Conservation (phyloP, 202 grass and related monocot genomes). For the Zizania palustris region DNA sequence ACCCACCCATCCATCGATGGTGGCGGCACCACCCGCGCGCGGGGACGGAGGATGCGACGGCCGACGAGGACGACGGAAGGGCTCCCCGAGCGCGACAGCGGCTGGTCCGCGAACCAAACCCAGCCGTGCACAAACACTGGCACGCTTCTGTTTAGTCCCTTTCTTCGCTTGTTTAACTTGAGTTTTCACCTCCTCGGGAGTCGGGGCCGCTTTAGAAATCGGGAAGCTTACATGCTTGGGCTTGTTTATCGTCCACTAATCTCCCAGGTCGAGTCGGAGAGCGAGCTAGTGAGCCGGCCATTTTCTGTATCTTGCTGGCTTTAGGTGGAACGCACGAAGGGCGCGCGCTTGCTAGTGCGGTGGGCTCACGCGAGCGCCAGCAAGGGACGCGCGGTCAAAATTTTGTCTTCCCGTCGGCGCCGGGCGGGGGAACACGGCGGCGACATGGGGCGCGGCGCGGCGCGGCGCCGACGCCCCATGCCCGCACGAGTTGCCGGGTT, state of each 20-base stretch:
- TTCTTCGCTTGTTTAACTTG: neutral
- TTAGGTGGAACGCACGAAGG: conserved; percentile 43
- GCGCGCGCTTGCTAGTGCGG: conserved; percentile 34
- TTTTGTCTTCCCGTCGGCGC: neutral
- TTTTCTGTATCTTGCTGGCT: neutral
- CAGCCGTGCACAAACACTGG: neutral
- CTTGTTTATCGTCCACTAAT: neutral
- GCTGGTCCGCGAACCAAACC: neutral
- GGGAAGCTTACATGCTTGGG: no score
- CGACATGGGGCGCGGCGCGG: neutral
- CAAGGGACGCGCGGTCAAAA: neutral
- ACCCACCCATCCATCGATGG: neutral
- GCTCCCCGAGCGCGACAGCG: neutral
- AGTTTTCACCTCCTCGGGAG: no score
- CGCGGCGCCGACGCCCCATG: conserved; percentile 10
- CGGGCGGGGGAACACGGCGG: neutral
- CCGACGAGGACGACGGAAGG: neutral
- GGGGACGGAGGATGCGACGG: conserved; percentile 8
- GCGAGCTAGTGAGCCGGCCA: neutral
- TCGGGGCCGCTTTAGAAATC: no score
- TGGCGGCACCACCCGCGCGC: neutral
- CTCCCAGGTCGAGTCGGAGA: neutral
- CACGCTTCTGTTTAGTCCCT: neutral
- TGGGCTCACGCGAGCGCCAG: conserved; percentile 13
- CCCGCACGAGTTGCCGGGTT: neutral